A percentile compares a stretch with the other conserved stretches of the same genome.
Conservation (phyloP, 1,139 yeast species). For the Candida sp. region DNA sequence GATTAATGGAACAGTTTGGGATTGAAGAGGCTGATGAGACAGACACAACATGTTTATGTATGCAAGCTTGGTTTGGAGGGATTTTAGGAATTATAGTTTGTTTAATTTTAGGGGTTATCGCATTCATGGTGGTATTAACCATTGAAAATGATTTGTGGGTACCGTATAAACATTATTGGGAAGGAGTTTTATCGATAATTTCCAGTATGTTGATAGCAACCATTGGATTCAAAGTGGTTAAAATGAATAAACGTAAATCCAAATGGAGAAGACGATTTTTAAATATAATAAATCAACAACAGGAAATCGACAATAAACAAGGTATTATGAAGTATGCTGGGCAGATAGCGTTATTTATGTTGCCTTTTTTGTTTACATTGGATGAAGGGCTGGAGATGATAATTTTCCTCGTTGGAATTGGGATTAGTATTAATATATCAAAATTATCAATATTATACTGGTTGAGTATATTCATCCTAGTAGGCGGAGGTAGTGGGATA, state of each 20-base stretch:
- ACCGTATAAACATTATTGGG: slow-evolving; percentile 46
- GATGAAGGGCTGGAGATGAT: slow-evolving; percentile 50
- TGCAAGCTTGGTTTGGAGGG: slow-evolving; percentile 46
- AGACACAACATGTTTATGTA: slow-evolving; percentile 14
- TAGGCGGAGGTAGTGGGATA: slow-evolving; percentile 34
- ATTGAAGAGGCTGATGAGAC: not conserved
- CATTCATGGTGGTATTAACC: slow-evolving; percentile 32
- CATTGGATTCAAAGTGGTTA: slow-evolving; percentile 42
- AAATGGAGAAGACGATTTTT: slow-evolving; percentile 78
- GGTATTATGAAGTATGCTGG: slow-evolving; percentile 22
- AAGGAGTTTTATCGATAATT: slow-evolving; percentile 40
- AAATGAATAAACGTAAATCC: slow-evolving; percentile 60
- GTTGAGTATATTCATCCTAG: slow-evolving; percentile 22
- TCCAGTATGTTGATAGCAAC: slow-evolving; percentile 43
- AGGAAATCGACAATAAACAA: slow-evolving; percentile 10
- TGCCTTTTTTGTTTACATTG: slow-evolving; percentile 44
- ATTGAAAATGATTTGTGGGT: slow-evolving; percentile 43
- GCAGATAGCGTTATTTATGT: slow-evolving; percentile 27
- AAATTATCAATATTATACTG: slow-evolving; percentile 31
- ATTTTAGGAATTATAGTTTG: slow-evolving; percentile 35
- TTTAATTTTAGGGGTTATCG: slow-evolving; percentile 32
- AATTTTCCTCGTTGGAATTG: slow-evolving; percentile 47
- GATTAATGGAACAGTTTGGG: not conserved
- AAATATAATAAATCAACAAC: slow-evolving; percentile 15
- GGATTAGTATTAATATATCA: slow-evolving; percentile 39